A percentile compares a stretch with the other conserved stretches of the same genome.
Evolutionary conservation across 1,284 basidiomycete species (phyloP).

Genomic region (Tilletia horrida): DNA sequence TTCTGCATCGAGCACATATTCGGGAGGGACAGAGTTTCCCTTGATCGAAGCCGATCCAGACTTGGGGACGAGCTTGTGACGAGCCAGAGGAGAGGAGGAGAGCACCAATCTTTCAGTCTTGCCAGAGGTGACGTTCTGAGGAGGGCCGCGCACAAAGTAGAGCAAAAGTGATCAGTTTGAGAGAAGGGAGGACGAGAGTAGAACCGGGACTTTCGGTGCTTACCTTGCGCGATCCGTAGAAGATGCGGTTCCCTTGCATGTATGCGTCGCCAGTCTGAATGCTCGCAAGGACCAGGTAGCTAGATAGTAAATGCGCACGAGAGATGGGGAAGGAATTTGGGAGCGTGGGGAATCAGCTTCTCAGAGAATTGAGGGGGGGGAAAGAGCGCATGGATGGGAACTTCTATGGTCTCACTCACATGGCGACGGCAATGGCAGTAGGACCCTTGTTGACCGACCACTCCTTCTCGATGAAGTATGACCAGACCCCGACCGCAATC

Average conservation of each 20-base stretch:
- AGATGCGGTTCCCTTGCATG: constrained; percentile 41
- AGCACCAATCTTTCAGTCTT: constrained; percentile 40
- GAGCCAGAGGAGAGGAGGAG: constrained; percentile 32
- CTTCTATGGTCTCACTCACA: no score
- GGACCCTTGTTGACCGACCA: constrained; percentile 46
- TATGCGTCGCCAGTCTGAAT: constrained; percentile 37
- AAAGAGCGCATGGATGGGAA: background rate
- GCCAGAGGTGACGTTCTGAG: background rate
- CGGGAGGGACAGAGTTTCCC: constrained; percentile 32
- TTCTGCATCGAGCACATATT: constrained; percentile 38
- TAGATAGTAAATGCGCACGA: background rate
- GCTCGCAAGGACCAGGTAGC: constrained; percentile 33
- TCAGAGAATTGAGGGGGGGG: no score
- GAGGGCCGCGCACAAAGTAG: no score
- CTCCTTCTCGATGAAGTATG: constrained; percentile 47
- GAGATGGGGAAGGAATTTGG: background rate
- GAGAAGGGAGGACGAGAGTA: background rate
- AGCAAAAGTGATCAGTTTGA: no score
- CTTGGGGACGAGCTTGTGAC: background rate
- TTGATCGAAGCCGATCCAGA: background rate
- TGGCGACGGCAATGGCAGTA: constrained; percentile 34
- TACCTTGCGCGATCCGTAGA: constrained; percentile 39
- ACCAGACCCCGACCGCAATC: constrained; percentile 43
- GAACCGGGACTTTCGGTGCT: background rate
- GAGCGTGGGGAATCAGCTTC: no score